These are phyloP conservation scores for Entonaema liquescens DNA, from an alignment of 495 filamentous ascomycete genomes.

Conservation along the genomic window DNA sequence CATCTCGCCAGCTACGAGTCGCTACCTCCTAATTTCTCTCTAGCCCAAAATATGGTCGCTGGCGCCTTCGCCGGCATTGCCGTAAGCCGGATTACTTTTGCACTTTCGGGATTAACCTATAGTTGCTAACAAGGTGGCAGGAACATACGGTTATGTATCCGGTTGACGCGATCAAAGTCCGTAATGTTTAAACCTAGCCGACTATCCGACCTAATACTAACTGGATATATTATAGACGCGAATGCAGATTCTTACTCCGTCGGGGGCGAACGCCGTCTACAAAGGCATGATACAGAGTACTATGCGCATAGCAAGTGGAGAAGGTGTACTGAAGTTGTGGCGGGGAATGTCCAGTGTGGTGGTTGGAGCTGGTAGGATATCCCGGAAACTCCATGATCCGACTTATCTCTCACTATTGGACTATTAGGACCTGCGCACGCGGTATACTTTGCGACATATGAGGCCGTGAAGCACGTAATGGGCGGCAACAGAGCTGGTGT, in stretches of 20 bases:
- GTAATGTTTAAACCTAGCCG: conserved; percentile 36
- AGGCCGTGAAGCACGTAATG: conserved; percentile 93
- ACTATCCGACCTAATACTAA: conserved; percentile 21
- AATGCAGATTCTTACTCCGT: conserved; percentile 94
- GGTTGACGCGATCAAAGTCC: conserved; percentile 96
- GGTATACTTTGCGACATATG: conserved; percentile 98
- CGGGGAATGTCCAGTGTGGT: conserved; percentile 96
- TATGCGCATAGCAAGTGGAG: conserved; percentile 85
- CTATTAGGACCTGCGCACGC: conserved; percentile 89
- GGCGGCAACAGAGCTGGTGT: conserved; percentile 88
- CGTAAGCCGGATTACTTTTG: conserved; percentile 58
- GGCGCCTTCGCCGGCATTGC: conserved; percentile 98
- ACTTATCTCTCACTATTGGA: conserved; percentile 11
- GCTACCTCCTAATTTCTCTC: conserved; percentile 67
- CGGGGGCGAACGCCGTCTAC: conserved; percentile 78
- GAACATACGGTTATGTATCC: conserved; percentile 99
- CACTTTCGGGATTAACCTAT: background rate
- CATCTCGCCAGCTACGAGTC: conserved; percentile 60
- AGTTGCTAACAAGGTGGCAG: conserved; percentile 48
- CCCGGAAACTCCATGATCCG: background rate
- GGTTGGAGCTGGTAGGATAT: conserved; percentile 83
- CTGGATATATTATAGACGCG: conserved; percentile 71
- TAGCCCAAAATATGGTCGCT: conserved; percentile 82
- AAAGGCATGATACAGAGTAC: conserved; percentile 91
- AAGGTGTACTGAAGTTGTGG: conserved; percentile 93